These are phyloP conservation scores for Pharus latifolius DNA, from an alignment of 176 grass and related monocot genomes.

Conservation along the genomic window DNA sequence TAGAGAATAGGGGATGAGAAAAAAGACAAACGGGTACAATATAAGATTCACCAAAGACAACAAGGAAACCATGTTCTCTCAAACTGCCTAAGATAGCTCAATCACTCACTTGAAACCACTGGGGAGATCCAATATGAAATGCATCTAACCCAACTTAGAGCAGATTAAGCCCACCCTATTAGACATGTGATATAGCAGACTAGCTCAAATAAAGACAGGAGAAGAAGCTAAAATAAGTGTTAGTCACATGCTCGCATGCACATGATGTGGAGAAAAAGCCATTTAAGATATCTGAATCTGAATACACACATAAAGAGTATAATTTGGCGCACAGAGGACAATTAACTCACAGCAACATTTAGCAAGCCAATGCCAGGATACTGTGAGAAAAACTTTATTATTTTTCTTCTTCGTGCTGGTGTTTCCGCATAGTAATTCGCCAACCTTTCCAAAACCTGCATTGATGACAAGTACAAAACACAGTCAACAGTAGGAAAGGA, in stretches of 20 bases:
- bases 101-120: too few species aligned
- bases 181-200: background rate
- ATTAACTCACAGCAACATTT: conserved; percentile 85
- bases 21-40: background rate
- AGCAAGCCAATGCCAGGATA: conserved; percentile 78
- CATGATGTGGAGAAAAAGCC: background rate
- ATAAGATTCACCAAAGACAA: background rate
- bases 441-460: conserved; percentile 73
- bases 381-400: conserved; percentile 48
- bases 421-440: conserved; percentile 55
- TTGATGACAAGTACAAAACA: conserved; percentile 7
- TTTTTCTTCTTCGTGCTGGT: conserved; percentile 32
- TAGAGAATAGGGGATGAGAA: background rate
- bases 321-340: background rate
- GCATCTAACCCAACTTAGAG: background rate
- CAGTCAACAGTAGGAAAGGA: background rate
- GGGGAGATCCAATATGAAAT: background rate
- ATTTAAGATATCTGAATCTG: background rate
- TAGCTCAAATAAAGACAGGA: too few species aligned
- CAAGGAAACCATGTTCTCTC: too few species aligned
- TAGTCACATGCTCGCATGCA: too few species aligned
- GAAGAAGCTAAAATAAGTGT: too few species aligned
- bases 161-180: background rate
- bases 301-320: background rate
- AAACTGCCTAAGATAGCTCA: too few species aligned